phyloP scores from a whole-genome alignment of 306 rosid genomes.

The Cucumis sativus region Cucumber_9930_V3 NC_026658.2:1645501-1646000 shows the following conservation, averaged over 20 bases:
- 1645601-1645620: background rate
- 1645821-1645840: background rate
- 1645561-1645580: background rate
- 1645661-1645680: background rate
- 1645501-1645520: background rate
- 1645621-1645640: background rate
- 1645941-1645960: constrained; percentile 85
- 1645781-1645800: background rate
- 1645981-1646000: constrained; percentile 96
- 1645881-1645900: background rate
- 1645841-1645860: too few species aligned
- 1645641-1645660: background rate
- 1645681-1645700: constrained; percentile 93
- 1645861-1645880: background rate
- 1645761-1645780: constrained; percentile 8
- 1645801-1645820: background rate
- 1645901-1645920: background rate
- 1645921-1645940: constrained; percentile 35
- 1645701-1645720: constrained; percentile 80
- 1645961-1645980: constrained; percentile 86
- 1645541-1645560: constrained; percentile 1
- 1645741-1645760: constrained; percentile 72
- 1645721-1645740: constrained; percentile 86
- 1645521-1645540: background rate
- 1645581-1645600: background rate